Conservation (phyloP, 2,329 filamentous ascomycete genomes). For the Elsinoe australis region DNA sequence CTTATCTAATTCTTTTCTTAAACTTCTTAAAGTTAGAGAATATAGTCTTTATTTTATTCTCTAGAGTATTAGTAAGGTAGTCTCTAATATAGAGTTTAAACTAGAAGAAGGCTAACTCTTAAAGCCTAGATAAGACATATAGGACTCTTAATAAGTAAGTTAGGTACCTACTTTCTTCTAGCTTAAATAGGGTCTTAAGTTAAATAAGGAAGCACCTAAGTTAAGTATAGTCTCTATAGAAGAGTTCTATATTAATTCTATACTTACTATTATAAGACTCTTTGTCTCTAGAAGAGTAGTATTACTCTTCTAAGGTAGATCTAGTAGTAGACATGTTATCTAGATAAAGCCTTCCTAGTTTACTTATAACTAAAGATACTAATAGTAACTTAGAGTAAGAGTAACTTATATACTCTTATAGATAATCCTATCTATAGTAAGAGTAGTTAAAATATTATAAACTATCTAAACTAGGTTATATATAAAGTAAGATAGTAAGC, state of each 20-base stretch:
- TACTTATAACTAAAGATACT: conserved; percentile 4
- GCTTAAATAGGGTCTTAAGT: background rate
- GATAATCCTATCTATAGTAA: conserved; percentile 4
- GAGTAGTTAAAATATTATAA: conserved; percentile 15
- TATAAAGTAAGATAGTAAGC: conserved; percentile 13
- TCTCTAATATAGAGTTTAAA: background rate
- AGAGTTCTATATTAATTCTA: background rate
- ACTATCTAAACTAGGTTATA: conserved; percentile 15
- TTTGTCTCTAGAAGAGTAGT: background rate
- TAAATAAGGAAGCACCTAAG: background rate
- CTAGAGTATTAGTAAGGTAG: background rate
- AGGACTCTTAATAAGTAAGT: background rate
- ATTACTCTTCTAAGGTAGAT: background rate
- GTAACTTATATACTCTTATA: conserved; percentile 9
- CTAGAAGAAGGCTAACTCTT: background rate
- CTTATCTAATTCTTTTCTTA: background rate
- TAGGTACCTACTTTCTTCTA: background rate
- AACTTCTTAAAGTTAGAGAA: background rate
- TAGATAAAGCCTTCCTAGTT: conserved; percentile 1
- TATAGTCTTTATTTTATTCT: background rate
- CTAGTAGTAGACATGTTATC: conserved; percentile 1
- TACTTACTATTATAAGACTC: background rate
- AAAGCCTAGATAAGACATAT: background rate
- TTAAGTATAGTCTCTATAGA: background rate
- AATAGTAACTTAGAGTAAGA: conserved; percentile 5